Percentiles rank a stretch among this genome's conserved stretches.
phyloP scores from a whole-genome alignment of 2,329 filamentous ascomycete species.

The Microdochium trichocladiopsis region DNA sequence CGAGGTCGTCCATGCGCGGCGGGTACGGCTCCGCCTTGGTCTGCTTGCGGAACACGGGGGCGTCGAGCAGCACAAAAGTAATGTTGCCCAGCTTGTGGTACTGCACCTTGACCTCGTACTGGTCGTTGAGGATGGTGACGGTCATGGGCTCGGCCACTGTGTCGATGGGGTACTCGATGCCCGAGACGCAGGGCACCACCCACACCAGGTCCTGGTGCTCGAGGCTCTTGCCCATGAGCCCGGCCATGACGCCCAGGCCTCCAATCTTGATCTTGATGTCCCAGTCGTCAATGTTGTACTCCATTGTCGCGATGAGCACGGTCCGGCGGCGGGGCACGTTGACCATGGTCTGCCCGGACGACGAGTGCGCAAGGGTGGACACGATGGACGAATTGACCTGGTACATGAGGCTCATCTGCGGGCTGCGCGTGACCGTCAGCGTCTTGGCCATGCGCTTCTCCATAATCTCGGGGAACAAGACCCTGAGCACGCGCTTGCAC shows the following conservation, averaged over 20 bases:
- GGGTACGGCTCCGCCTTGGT: conserved; percentile 58
- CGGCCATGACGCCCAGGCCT: conserved; percentile 63
- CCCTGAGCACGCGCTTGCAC: conserved; percentile 46
- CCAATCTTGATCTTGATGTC: conserved; percentile 66
- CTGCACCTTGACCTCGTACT: conserved; percentile 56
- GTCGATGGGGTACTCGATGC: conserved; percentile 56
- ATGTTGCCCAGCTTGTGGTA: conserved; percentile 59
- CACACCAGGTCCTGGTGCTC: conserved; percentile 59
- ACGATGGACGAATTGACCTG: not conserved
- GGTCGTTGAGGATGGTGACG: conserved; percentile 52
- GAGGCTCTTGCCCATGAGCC: conserved; percentile 60
- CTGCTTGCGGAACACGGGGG: conserved; percentile 59
- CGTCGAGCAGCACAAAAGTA: conserved; percentile 61
- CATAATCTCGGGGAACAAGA: conserved; percentile 52
- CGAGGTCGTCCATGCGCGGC: conserved; percentile 61
- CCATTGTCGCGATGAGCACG: conserved; percentile 63
- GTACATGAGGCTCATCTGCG: too few relatives aligned
- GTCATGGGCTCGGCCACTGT: conserved; percentile 52
- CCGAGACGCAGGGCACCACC: conserved; percentile 57
- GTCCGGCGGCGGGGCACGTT: conserved; percentile 29
- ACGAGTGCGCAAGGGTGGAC: not conserved
- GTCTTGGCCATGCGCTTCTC: conserved; percentile 35
- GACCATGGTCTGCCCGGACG: conserved; percentile 9
- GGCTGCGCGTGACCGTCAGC: conserved; percentile 8
- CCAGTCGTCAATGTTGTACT: conserved; percentile 67